Evolutionary conservation across 176 grass and related monocot genomes (phyloP).

Genomic region (Elaeis guineensis): DNA sequence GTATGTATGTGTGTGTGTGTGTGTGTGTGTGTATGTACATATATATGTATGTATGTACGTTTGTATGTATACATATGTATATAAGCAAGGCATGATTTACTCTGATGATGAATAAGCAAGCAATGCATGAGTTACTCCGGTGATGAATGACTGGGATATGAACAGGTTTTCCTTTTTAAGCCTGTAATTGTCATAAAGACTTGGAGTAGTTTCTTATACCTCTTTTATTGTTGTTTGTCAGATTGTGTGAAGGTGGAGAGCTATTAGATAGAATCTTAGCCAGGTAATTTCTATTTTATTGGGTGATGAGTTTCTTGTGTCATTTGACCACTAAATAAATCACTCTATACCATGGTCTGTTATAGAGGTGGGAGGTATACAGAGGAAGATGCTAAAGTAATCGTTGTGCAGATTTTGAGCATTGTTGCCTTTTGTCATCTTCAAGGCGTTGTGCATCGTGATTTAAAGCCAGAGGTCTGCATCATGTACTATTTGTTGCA

Average conservation of each 20-base stretch:
- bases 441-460: conserved; percentile 97
- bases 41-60: too few relatives aligned
- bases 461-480: conserved; percentile 92
- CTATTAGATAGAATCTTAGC: conserved; percentile 96
- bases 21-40: too few relatives aligned
- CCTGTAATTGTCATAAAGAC: too few relatives aligned
- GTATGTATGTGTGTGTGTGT: too few relatives aligned
- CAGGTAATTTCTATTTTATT: conserved; percentile 35
- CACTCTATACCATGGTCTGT: conserved; percentile 25
- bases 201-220: conserved; percentile 9
- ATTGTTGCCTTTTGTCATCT: conserved; percentile 97
- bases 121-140: too few relatives aligned
- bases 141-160: too few relatives aligned
- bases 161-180: not conserved
- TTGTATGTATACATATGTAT: too few relatives aligned
- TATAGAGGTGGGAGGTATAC: conserved; percentile 95
- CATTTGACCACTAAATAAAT: too few relatives aligned
- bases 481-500: conserved; percentile 24
- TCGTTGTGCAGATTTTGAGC: conserved; percentile 90
- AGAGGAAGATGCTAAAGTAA: conserved; percentile 95
- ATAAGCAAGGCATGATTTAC: too few relatives aligned
- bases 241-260: conserved; percentile 98
- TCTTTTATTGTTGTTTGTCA: conserved; percentile 24
- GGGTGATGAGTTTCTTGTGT: too few relatives aligned
- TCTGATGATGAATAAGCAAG: too few relatives aligned